These are phyloP conservation scores for Fraxinus velutina DNA, from an alignment of 305 asterid species.

Conservation along the genomic window DNA sequence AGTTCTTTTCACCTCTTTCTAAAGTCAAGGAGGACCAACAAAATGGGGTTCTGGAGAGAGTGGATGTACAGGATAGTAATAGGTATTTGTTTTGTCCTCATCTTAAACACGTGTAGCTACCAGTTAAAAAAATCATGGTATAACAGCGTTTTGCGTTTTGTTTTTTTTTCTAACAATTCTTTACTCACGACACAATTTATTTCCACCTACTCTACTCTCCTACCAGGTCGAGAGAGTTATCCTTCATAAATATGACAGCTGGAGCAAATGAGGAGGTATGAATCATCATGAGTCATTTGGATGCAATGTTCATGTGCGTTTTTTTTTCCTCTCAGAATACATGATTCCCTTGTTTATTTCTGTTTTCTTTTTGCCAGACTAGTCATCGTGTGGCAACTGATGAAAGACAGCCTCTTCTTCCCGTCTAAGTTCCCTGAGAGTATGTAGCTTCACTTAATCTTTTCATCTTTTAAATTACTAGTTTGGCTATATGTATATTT, in stretches of 20 bases:
- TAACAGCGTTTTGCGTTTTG: not conserved
- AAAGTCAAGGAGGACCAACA: constrained; percentile 83
- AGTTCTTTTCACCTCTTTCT: constrained; percentile 93
- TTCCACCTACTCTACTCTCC: constrained; percentile 18
- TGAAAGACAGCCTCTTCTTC: constrained; percentile 90
- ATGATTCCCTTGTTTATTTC: constrained; percentile 15
- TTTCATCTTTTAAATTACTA: constrained; percentile 14
- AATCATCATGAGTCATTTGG: constrained; percentile 22
- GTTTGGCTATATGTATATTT: not conserved
- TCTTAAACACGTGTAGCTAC: constrained; percentile 8
- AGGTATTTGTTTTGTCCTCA: constrained; percentile 46
- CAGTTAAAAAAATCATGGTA: not conserved
- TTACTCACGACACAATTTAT: not conserved
- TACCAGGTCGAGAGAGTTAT: constrained; percentile 64
- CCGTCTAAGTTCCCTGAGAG: constrained; percentile 41
- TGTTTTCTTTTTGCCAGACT: constrained; percentile 53
- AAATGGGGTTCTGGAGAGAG: constrained; percentile 48
- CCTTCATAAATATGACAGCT: constrained; percentile 77
- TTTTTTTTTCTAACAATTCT: not conserved
- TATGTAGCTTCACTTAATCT: constrained; percentile 28
- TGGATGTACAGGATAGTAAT: constrained; percentile 44
- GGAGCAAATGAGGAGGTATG: constrained; percentile 84
- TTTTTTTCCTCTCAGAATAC: constrained; percentile 5
- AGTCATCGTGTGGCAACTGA: constrained; percentile 67
- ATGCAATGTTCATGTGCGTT: constrained; percentile 6